Evolutionary conservation across 2,329 filamentous ascomycete genomes (phyloP), one percentile per base, ranked within the genome.

Genomic region (Chrysoporthe deuterocubensis): DNA sequence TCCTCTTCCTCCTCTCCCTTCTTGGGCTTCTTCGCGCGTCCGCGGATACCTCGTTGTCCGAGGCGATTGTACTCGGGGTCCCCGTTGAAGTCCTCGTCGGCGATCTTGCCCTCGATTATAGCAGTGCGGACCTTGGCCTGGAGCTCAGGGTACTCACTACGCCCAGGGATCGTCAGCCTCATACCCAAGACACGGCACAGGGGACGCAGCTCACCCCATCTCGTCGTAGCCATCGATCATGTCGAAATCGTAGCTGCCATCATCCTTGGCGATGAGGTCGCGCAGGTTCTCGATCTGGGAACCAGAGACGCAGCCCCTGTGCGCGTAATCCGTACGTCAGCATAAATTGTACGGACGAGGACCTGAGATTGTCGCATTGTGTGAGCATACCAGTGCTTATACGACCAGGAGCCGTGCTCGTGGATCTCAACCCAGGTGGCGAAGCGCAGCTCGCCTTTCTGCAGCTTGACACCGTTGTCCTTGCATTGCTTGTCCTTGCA

Each of bases 251-350:
- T 82, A 85, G 1, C 79, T 78, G 42, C 80, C 82, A n/a, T 80
- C 79, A 13, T 78, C 79, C 46, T 80, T 72, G 26, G 79, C 81
- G 70, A 89, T 84, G 8, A 81, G 77, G 6, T 89, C 83, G 68
- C 89, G 86, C 60, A 94, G 79, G 71, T 92, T 90, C 67, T 82
- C 75, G 68, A 97, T 81, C 74, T 93, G 88, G 65, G 85, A 83
- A 32, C 94, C 94, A 18, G 93, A 97, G 46, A 94, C 88, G 74
- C 95, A 98, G 42, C 95, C 94, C 94, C 94, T 97, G 62, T 6
- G 43, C 7, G n/a, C 2, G 14, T 44, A 21, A 40, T 13, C 16
- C 2, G 32, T 34, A 7, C 37, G 40, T 14, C 11, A 52, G 21
- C 4, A 50, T 42, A 42, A 26, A 48, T 4, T 60, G 16, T 18